A percentile compares a stretch with the other conserved stretches of the same genome.
Evolutionary conservation across 768 basidiomycete species (phyloP).

Genomic region (Termitomyces sp.): DNA sequence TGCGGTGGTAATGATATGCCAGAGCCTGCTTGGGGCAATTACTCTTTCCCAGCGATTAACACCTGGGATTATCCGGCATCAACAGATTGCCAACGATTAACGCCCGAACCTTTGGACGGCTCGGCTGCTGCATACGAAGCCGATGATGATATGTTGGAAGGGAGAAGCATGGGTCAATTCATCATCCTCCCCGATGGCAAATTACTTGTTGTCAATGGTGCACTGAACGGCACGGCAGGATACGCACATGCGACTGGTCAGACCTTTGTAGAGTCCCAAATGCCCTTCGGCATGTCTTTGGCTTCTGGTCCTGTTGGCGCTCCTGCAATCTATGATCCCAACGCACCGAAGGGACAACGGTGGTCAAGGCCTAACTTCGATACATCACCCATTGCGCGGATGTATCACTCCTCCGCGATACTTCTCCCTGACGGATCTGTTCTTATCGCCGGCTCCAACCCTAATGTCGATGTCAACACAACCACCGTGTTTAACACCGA

Average conservation of each 20-base stretch:
- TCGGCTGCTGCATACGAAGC: conserved; percentile 56
- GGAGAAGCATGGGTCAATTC: conserved; percentile 91
- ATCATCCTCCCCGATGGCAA: conserved; percentile 78
- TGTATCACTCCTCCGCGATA: conserved; percentile 93
- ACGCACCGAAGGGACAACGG: conserved; percentile 62
- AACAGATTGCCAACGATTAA: conserved; percentile 75
- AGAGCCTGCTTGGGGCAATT: conserved; percentile 72
- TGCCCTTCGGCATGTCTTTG: conserved; percentile 72
- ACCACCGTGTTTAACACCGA: conserved; percentile 68
- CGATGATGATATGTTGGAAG: conserved; percentile 73
- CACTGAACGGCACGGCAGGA: conserved; percentile 82
- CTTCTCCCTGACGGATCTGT: conserved; percentile 86
- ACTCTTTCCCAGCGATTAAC: conserved; percentile 67
- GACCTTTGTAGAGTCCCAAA: conserved; percentile 38
- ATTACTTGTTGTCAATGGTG: conserved; percentile 83
- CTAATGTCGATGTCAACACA: conserved; percentile 78
- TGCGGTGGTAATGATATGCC: conserved; percentile 88
- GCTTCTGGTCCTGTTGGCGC: conserved; percentile 76
- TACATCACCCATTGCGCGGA: conserved; percentile 63
- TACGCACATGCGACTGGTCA: conserved; percentile 62
- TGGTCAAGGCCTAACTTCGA: conserved; percentile 70
- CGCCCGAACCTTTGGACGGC: conserved; percentile 77
- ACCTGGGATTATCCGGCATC: conserved; percentile 73
- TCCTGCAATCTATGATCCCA: conserved; percentile 85
- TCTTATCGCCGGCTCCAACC: conserved; percentile 89